Conservation (phyloP, 371 early-diverging fungal species). For the Dinochytrium kinnereticum region DNA sequence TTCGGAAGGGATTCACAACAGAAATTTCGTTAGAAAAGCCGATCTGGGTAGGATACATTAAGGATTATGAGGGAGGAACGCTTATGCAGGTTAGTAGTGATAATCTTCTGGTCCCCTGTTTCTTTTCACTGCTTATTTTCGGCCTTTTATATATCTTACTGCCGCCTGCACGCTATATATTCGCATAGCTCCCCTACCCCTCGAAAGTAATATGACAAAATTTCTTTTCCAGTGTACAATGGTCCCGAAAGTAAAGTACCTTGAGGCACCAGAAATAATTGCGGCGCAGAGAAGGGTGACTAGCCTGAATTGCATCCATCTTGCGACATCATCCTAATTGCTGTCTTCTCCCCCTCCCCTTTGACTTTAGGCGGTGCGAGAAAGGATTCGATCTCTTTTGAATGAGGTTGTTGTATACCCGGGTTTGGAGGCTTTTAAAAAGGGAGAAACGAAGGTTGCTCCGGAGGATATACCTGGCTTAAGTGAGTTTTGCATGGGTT, state of each 20-base stretch:
- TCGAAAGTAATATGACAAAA: too few species aligned
- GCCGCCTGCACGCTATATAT: too few species aligned
- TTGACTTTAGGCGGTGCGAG: conserved; percentile 68
- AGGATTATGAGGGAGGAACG: conserved; percentile 99
- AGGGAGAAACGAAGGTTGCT: conserved; percentile 45
- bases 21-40: conserved; percentile 91
- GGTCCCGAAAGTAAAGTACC: conserved; percentile 67
- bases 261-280: conserved; percentile 62
- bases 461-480: conserved; percentile 54
- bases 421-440: conserved; percentile 74
- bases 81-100: conserved; percentile 91
- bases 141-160: too few species aligned
- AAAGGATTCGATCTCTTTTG: conserved; percentile 78
- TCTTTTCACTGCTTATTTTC: too few species aligned
- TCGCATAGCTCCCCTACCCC: too few species aligned
- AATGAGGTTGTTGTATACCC: conserved; percentile 79
- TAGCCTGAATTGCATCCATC: background rate
- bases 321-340: background rate
- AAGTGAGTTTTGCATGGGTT: conserved; percentile 55
- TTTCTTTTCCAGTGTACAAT: conserved; percentile 66
- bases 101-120: too few species aligned
- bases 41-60: conserved; percentile 98
- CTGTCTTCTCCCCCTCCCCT: background rate
- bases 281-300: conserved; percentile 66
- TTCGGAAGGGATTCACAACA: conserved; percentile 91